Percentiles rank a stretch among this genome's conserved stretches.
Conservation (phyloP, 2,329 filamentous ascomycete species). For the Camptophora hylomeconis region DNA sequence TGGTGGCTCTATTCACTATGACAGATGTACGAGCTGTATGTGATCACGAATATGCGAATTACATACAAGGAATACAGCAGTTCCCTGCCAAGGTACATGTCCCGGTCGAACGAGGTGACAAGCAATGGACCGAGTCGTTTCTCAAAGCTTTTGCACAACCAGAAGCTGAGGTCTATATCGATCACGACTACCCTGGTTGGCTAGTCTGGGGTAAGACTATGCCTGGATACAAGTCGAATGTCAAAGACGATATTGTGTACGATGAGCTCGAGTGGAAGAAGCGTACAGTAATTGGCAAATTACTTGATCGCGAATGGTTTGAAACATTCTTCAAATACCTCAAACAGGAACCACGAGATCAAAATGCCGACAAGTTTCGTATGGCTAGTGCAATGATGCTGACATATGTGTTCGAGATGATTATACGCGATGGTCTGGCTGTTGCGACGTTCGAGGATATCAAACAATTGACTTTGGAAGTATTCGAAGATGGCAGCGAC, state of each 20-base stretch:
- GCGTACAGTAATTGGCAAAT: slow-evolving; percentile 64
- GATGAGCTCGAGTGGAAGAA: slow-evolving; percentile 66
- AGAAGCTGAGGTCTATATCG: slow-evolving; percentile 76
- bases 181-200: slow-evolving; percentile 89
- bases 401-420: slow-evolving; percentile 79
- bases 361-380: slow-evolving; percentile 70
- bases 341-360: slow-evolving; percentile 88
- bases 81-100: slow-evolving; percentile 66
- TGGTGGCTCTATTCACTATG: slow-evolving; percentile 68
- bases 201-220: slow-evolving; percentile 87
- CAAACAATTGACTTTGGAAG: slow-evolving; percentile 60
- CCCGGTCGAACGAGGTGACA: slow-evolving; percentile 58
- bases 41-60: slow-evolving; percentile 76
- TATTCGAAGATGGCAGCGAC: slow-evolving; percentile 87
- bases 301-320: slow-evolving; percentile 77
- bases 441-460: slow-evolving; percentile 74
- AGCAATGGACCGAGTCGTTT: slow-evolving; percentile 66
- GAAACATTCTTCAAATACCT: slow-evolving; percentile 78
- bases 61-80: slow-evolving; percentile 65
- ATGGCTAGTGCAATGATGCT: slow-evolving; percentile 79
- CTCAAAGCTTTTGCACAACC: slow-evolving; percentile 64
- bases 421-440: slow-evolving; percentile 63
- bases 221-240: slow-evolving; percentile 62
- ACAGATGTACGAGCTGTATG: slow-evolving; percentile 79
- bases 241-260: slow-evolving; percentile 54